Evolutionary conservation across 2,329 filamentous ascomycete species (phyloP), one percentile per base, ranked within the genome.

Genomic region (Zasmidium cellare): DNA sequence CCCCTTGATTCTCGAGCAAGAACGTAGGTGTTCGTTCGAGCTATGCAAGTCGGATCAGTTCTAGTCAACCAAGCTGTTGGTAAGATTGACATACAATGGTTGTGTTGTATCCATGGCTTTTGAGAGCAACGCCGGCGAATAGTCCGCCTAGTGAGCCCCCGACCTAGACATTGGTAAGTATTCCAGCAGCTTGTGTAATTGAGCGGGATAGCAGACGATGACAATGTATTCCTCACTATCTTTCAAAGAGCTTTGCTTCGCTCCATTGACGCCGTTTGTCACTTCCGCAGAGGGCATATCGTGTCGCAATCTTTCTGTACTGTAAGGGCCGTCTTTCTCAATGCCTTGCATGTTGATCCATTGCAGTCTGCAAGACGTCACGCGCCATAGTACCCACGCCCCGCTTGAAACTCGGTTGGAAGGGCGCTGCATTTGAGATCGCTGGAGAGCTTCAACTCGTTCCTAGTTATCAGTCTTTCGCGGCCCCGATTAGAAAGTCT

Each of bases 1-100:
- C 78, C 3, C 77, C 77, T 65, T 80, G 77, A 59, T 79, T 75
- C 55, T 79, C 76, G 2, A 80, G 67, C n/a, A 80, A 62, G 48
- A 66, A 65, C 3, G 67, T 69, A 1, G 74, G 69, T 50, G 75
- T 77, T 14, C 79, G 68, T 61, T 80, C 77, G 1, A 80, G 69
- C 28, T 61, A 55, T 2, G 51, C 57, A 2, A 24, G 7, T 14
- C 14, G 35, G 16, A 41, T 18, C 5, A 41, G 28, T 7, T 5
- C 45, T 46, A 7, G 16, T 24, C 25, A 18, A 18, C n/a, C 7
- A 44, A 23, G 24, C 12, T 18, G 1, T 9, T n/a, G 23, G 14
- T 9, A 11, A 18, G 11, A 11, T 28, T 11, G 5, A 35, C 54
- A 18, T 23, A 52, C 54, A 18, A 68, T 60, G 19, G 57, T 63